Base-by-base conservation (phyloP, 306 rosid genomes). In the Hippophae tibetana region DNA sequence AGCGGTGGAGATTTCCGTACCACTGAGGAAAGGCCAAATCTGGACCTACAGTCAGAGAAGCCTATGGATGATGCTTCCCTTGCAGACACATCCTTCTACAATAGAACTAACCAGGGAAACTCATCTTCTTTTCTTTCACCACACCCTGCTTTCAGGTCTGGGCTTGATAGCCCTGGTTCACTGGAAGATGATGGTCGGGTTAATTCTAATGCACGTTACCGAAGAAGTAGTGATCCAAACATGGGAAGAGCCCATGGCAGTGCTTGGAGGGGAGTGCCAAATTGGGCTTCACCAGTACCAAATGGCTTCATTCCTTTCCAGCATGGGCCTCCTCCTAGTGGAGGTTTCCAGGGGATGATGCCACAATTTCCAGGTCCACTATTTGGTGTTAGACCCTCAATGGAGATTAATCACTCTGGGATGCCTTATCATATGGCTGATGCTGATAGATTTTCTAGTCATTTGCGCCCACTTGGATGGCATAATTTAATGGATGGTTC, bases 301-400 rank as follows among this genome's bases (percentile, higher is more conserved):
- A 93, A 88, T 77, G 95, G 95, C 66, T 86, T 86, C 77, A 84
- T 84, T 69, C 99, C 93, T 67, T 93, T 89, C 80, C 97, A 84
- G 56, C 97, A 81, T 45, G 97, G 97, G 52, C 95, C 89, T 62
- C 78, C 86, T 62, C 78, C 86, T 62, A 93, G 86, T 63, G 93
- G 95, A 66, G 89, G 89, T 54, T 93, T 93, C 81, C 99, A 84
- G 63, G 76, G 94, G 58, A 84, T 86, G 70, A 70, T 93, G 58
- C 90, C 94, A 6, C 99, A 77, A 78, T 93, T 89, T 82, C 68
- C 99, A 9, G 74, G 86, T 64, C 99, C 87, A 53, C 79, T 82
- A 23, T 93, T 86, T 74, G 87, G 93, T 67, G 92, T 89, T 56
- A 80, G 99, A 68, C 94, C 99, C 46, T 76, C 85, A 7, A 67